A percentile compares a stretch with the other conserved stretches of the same genome.
These are phyloP conservation scores for Lodderomyces parapsilosis DNA, from an alignment of 1,139 yeast genomes.

Conservation along the genomic window DNA sequence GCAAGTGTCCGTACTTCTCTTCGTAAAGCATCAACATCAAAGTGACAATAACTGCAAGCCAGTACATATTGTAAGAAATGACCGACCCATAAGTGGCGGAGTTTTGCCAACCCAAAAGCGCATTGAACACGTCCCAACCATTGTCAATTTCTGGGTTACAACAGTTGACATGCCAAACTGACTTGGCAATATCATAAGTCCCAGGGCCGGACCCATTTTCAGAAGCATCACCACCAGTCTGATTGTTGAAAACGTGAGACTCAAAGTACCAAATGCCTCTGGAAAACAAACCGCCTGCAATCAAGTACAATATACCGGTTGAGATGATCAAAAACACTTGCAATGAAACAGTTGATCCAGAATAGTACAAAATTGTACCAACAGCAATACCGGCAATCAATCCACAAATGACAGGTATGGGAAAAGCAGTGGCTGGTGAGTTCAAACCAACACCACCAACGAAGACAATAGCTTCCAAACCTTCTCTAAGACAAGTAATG, in stretches of 20 bases:
- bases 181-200: constrained; percentile 65
- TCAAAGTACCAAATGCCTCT: constrained; percentile 85
- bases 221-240: constrained; percentile 81
- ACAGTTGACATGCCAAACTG: constrained; percentile 90
- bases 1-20: constrained; percentile 51
- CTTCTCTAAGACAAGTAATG: constrained; percentile 80
- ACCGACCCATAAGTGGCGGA: constrained; percentile 85
- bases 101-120: constrained; percentile 87
- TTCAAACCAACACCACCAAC: constrained; percentile 84
- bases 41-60: constrained; percentile 58
- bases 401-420: constrained; percentile 78
- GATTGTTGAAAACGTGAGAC: constrained; percentile 53
- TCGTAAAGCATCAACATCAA: constrained; percentile 60
- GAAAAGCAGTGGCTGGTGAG: constrained; percentile 74
- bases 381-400: constrained; percentile 62
- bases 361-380: constrained; percentile 65
- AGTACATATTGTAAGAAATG: constrained; percentile 74
- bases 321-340: constrained; percentile 75
- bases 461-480: constrained; percentile 82
- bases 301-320: constrained; percentile 74
- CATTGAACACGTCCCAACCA: constrained; percentile 89
- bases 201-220: constrained; percentile 88
- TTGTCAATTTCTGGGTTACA: constrained; percentile 82
- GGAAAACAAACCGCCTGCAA: constrained; percentile 81
- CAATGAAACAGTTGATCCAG: constrained; percentile 69